Evolutionary conservation across 2,329 filamentous ascomycete genomes (phyloP).

Genomic region (Cercospora sp.): DNA sequence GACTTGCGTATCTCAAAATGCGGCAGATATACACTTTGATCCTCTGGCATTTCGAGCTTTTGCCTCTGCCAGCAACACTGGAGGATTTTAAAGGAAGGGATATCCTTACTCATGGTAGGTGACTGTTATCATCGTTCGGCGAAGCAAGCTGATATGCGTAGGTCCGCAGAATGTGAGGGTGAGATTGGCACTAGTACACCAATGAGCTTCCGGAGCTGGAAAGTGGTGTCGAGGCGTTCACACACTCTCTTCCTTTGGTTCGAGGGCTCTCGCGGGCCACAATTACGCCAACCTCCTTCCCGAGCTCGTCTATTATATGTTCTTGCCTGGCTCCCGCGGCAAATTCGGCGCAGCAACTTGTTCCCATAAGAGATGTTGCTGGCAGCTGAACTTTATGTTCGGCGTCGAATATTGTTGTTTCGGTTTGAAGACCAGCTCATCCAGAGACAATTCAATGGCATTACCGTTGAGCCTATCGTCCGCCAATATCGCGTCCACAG

Average conservation of each 20-base stretch:
- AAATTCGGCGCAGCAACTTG: conserved; percentile 26
- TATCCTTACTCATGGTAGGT: conserved; percentile 9
- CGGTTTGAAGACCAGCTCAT: conserved; percentile 46
- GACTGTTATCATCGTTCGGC: neutral
- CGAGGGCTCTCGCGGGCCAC: neutral
- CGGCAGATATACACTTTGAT: conserved; percentile 12
- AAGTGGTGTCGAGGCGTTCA: neutral
- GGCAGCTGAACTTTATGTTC: conserved; percentile 44
- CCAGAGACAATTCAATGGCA: conserved; percentile 45
- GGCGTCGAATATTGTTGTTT: conserved; percentile 44
- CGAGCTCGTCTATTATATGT: neutral
- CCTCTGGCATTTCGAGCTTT: conserved; percentile 12
- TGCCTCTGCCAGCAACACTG: neutral
- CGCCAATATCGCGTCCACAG: conserved; percentile 39
- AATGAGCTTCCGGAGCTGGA: neutral
- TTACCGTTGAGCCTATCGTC: conserved; percentile 42
- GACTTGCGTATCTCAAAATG: conserved; percentile 15
- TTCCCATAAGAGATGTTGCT: conserved; percentile 41
- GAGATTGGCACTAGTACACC: neutral
- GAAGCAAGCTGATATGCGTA: neutral
- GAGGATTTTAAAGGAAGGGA: conserved; percentile 9
- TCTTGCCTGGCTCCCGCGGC: conserved; percentile 25
- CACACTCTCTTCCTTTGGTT: neutral
- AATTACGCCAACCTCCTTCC: neutral
- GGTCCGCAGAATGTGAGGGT: neutral